These are phyloP conservation scores for Monosporascus sp. DNA, from an alignment of 2,329 filamentous ascomycete species.

Conservation along the genomic window DNA sequence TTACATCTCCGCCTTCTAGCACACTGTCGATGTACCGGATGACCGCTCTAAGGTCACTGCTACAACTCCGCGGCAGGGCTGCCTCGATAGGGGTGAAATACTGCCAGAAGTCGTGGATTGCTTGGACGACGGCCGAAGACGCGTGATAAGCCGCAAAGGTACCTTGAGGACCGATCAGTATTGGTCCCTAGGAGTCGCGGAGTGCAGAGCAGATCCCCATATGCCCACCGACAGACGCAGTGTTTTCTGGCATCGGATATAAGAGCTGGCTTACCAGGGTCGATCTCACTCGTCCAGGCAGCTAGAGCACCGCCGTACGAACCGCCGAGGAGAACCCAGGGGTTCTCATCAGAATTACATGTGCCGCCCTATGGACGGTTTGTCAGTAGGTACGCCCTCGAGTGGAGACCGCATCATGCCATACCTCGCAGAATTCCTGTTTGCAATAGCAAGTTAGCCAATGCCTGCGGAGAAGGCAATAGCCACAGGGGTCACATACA, in stretches of 20 bases:
- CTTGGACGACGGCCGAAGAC: conserved; percentile 43
- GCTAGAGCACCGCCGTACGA: conserved; percentile 46
- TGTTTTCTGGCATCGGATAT: too few relatives aligned
- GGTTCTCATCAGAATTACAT: conserved; percentile 37
- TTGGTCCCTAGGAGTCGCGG: too few relatives aligned
- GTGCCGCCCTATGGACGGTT: conserved; percentile 8
- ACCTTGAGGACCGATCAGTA: neutral
- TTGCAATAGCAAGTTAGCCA: too few relatives aligned
- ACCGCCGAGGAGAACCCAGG: conserved; percentile 47
- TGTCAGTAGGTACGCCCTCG: too few relatives aligned
- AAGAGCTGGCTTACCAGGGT: conserved; percentile 32
- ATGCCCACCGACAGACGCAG: too few relatives aligned
- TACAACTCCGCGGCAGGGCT: conserved; percentile 43
- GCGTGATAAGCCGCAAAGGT: conserved; percentile 44
- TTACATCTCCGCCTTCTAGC: conserved; percentile 26
- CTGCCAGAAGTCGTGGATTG: conserved; percentile 39
- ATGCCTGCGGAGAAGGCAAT: too few relatives aligned
- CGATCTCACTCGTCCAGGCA: conserved; percentile 39
- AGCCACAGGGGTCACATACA: neutral
- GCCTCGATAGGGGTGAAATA: conserved; percentile 43
- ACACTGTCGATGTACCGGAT: conserved; percentile 40
- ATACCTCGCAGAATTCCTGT: conserved; percentile 29
- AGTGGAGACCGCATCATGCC: too few relatives aligned
- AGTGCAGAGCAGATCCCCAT: too few relatives aligned
- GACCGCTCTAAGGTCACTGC: conserved; percentile 37